These are phyloP conservation scores for Prunus davidiana DNA, from an alignment of 306 rosid species.

Conservation along the genomic window DNA sequence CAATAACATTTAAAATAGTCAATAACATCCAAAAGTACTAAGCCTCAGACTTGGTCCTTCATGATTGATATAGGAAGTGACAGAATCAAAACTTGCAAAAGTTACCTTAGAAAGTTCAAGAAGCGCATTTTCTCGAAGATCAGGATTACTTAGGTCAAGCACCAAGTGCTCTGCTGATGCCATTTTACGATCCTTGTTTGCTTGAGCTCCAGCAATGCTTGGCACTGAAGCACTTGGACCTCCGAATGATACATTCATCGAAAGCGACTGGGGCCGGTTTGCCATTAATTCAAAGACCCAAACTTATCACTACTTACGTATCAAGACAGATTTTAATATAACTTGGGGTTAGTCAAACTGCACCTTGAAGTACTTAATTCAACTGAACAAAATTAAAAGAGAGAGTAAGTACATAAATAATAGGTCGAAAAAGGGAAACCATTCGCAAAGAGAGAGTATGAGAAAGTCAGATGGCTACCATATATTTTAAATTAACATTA, in stretches of 20 bases:
- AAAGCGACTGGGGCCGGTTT: slow-evolving; percentile 21
- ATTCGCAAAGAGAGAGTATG: background rate
- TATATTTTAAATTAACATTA: background rate
- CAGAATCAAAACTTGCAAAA: background rate
- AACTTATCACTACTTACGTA: background rate
- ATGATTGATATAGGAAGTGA: background rate
- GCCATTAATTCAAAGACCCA: slow-evolving; percentile 17
- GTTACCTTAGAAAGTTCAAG: slow-evolving; percentile 64
- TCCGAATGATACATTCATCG: slow-evolving; percentile 46
- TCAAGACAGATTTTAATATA: background rate
- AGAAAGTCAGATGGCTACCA: background rate
- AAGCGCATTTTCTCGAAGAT: slow-evolving; percentile 56
- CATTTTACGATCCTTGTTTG: slow-evolving; percentile 53
- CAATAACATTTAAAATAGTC: background rate
- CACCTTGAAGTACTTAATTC: background rate
- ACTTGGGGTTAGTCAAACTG: background rate
- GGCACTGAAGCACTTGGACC: slow-evolving; percentile 32
- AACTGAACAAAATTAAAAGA: background rate
- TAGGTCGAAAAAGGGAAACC: background rate
- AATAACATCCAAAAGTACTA: background rate
- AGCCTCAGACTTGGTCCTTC: background rate
- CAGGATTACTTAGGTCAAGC: slow-evolving; percentile 58
- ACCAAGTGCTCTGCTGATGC: slow-evolving; percentile 60
- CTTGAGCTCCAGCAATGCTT: slow-evolving; percentile 28
- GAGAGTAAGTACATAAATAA: background rate